phyloP scores from a whole-genome alignment of 768 basidiomycete genomes.

The Hygrocybe punicea region DNA sequence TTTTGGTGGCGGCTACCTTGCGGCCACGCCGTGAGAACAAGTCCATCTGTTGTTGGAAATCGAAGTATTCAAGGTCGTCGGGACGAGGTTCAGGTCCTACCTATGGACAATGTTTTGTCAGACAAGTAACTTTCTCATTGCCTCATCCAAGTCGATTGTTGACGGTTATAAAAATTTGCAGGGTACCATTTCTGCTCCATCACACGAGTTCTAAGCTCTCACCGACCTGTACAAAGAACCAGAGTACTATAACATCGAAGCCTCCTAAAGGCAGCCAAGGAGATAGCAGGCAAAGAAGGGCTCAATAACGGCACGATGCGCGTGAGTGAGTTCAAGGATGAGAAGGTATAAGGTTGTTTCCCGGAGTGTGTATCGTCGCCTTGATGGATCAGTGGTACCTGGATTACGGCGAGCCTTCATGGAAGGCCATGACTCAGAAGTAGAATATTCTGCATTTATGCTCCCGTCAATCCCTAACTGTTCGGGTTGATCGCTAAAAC shows the following conservation, averaged over 20 bases:
- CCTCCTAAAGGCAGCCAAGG: slow-evolving; percentile 95
- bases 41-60: slow-evolving; percentile 72
- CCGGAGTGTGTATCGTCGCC: slow-evolving; percentile 92
- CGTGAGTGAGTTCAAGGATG: slow-evolving; percentile 91
- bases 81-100: slow-evolving; percentile 92
- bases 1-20: too few relatives aligned
- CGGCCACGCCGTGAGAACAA: slow-evolving; percentile 58
- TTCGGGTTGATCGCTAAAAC: slow-evolving; percentile 73
- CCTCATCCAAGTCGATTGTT: too few relatives aligned
- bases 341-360: slow-evolving; percentile 85
- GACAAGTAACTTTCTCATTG: slow-evolving; percentile 63
- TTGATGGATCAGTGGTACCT: slow-evolving; percentile 99
- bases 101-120: slow-evolving; percentile 96
- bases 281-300: slow-evolving; percentile 96
- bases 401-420: slow-evolving; percentile 90
- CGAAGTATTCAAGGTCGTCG: slow-evolving; percentile 74
- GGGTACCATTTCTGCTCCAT: slow-evolving; percentile 97
- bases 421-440: slow-evolving; percentile 85
- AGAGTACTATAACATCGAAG: slow-evolving; percentile 93
- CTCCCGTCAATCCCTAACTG: slow-evolving; percentile 30
- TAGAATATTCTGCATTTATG: too few relatives aligned
- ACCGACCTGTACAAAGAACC: slow-evolving; percentile 93
- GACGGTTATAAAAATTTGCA: too few relatives aligned
- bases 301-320: slow-evolving; percentile 94
- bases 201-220: slow-evolving; percentile 90